These are phyloP conservation scores for Hymenoscyphus fraxineus DNA, from an alignment of 2,329 filamentous ascomycete species.

Conservation along the genomic window DNA sequence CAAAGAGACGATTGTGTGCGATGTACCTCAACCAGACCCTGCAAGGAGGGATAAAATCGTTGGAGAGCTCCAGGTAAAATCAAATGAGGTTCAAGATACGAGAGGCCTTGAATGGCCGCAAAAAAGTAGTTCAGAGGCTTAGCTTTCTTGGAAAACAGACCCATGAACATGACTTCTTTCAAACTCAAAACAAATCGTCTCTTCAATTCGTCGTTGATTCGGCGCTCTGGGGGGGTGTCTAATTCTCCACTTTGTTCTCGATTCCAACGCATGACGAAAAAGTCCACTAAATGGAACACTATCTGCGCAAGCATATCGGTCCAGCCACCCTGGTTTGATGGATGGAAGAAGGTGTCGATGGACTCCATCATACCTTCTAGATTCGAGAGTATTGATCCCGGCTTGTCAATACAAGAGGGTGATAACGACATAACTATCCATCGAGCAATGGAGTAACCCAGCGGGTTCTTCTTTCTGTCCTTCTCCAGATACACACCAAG, in stretches of 20 bases:
- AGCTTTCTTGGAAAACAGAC: slow-evolving; percentile 91
- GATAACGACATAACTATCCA: slow-evolving; percentile 94
- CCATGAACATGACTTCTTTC: slow-evolving; percentile 95
- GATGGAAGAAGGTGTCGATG: slow-evolving; percentile 97
- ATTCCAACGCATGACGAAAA: slow-evolving; percentile 97
- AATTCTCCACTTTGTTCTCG: slow-evolving; percentile 90
- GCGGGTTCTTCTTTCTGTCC: slow-evolving; percentile 88
- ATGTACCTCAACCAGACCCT: slow-evolving; percentile 95
- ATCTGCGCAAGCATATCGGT: slow-evolving; percentile 86
- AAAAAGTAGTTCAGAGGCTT: slow-evolving; percentile 90
- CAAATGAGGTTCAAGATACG: slow-evolving; percentile 85
- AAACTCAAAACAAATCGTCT: slow-evolving; percentile 84
- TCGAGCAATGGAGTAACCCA: slow-evolving; percentile 85
- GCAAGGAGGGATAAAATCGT: slow-evolving; percentile 93
- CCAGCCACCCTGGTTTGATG: slow-evolving; percentile 91
- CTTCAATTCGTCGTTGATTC: slow-evolving; percentile 76
- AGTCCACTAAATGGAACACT: slow-evolving; percentile 87
- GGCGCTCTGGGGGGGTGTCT: slow-evolving; percentile 75
- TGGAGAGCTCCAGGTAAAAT: slow-evolving; percentile 92
- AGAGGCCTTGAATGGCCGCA: slow-evolving; percentile 81
- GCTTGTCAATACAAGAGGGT: slow-evolving; percentile 71
- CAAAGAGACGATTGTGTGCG: slow-evolving; percentile 91
- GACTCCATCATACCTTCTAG: slow-evolving; percentile 91
- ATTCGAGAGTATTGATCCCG: slow-evolving; percentile 75
- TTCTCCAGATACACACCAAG: slow-evolving; percentile 84